A percentile compares a stretch with the other conserved stretches of the same genome.
These are phyloP conservation scores for Gymnopilus dilepis DNA, from an alignment of 768 basidiomycete species.

Conservation along the genomic window DNA sequence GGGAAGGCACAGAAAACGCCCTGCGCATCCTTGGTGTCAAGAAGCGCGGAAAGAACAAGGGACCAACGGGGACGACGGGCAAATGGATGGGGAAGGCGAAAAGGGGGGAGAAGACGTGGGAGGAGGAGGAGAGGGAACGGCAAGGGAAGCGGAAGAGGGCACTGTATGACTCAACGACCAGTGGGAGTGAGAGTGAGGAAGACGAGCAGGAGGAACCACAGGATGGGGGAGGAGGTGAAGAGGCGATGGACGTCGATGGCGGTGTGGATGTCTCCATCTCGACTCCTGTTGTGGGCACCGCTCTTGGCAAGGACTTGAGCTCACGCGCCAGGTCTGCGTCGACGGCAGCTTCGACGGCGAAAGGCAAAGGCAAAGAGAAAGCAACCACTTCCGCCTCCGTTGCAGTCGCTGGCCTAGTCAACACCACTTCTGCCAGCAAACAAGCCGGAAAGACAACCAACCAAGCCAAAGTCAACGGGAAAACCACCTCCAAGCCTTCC, in stretches of 20 bases:
- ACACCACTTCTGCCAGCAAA: background rate
- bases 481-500: no score
- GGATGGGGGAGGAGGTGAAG: background rate
- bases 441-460: background rate
- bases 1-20: background rate
- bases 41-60: background rate
- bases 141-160: background rate
- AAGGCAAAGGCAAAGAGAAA: background rate
- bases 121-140: background rate
- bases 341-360: background rate
- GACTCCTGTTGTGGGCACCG: no score
- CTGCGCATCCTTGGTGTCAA: background rate
- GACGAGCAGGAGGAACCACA: background rate
- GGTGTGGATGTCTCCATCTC: background rate
- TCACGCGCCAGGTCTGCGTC: background rate
- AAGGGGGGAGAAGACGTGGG: background rate
- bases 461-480: background rate
- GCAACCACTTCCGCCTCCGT: no score
- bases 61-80: background rate
- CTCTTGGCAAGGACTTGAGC: background rate
- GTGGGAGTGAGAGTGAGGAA: background rate
- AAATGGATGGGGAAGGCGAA: slow-evolving; percentile 1
- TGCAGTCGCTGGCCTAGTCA: no score
- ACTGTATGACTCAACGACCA: background rate
- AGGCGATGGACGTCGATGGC: background rate